Base-by-base conservation (phyloP, 805 yeast genomes). In the Cyberlindnera euphorbiiphila region DNA sequence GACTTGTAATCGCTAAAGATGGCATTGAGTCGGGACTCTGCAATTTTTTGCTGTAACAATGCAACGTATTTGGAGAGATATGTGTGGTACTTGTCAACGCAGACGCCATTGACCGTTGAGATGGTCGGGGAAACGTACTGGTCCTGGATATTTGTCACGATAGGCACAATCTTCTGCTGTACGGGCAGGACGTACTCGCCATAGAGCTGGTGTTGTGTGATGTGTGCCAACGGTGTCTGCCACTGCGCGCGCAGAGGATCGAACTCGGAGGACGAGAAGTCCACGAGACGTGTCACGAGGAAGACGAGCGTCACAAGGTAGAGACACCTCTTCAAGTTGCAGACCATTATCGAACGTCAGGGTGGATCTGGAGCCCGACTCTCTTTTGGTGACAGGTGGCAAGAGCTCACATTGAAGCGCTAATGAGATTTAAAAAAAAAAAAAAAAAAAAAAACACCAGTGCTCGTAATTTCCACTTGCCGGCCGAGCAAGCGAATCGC, bases 191-290 rank as follows among this genome's bases (percentile, higher is more conserved):
- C 35, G 34, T 51, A 49, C 7, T 41, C 47, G 13, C 37, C 46
- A 26, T 52, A 54, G 42, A 46, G 47, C 34, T 39, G 31, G 36
- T 36, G 34, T 9, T 39, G 37, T 9, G 39, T 25, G 36, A 39
- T 27, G 35, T 37, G 36, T 20, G 33, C 37, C 10, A 36, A 25
- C 4, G 46, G 33, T 13, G 26, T 23, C 24, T 34, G 35, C 40
- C 43, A 39, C 21, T 47, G 53, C 9, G 42, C 34, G 14, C 46
- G 49, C 3, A 54, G 26, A 3, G 57, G 53, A 18, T 46, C 52
- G 23, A 52, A 51, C 17, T 53, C 51, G 2, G 37, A 19, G 5
- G 57, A 25, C 2, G 44, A 30, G 29, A 49, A 52, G 42, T 54
- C 57, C 16, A 54, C 50, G 3, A 49, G 29, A 11, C 35, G 32